phyloP scores from a whole-genome alignment of 225 moss, liverwort and hornwort genomes.

The Bryoerythrophyllum caledonicum region DNA sequence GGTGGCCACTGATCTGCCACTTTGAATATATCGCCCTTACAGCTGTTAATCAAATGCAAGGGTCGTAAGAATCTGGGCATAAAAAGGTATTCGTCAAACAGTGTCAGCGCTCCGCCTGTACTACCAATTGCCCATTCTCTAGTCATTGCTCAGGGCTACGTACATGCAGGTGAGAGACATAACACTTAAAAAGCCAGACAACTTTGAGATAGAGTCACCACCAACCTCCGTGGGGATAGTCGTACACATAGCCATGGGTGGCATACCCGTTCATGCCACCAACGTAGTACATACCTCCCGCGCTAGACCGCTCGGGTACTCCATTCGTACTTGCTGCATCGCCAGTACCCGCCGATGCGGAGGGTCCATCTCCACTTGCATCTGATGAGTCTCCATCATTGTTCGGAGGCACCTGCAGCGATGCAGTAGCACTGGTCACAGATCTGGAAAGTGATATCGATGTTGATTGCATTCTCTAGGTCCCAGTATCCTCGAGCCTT shows the following conservation, averaged over 20 bases:
- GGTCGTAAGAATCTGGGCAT: background rate
- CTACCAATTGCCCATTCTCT: background rate
- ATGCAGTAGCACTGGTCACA: slow-evolving; percentile 25
- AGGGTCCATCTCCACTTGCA: slow-evolving; percentile 85
- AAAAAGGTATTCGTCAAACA: background rate
- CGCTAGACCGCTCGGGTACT: slow-evolving; percentile 54
- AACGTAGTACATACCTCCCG: slow-evolving; percentile 73
- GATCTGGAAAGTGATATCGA: slow-evolving; percentile 27
- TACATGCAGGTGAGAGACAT: background rate
- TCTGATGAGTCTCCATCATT: slow-evolving; percentile 88
- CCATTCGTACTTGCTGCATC: slow-evolving; percentile 90
- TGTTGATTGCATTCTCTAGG: slow-evolving; percentile 9
- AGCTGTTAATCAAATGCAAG: background rate
- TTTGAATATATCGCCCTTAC: background rate
- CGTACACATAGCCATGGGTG: slow-evolving; percentile 85
- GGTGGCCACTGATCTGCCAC: background rate
- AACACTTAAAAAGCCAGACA: background rate
- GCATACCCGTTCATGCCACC: slow-evolving; percentile 82
- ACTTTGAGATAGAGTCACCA: background rate
- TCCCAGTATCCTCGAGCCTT: background rate
- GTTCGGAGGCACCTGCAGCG: slow-evolving; percentile 69
- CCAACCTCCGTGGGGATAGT: slow-evolving; percentile 83
- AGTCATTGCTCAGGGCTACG: slow-evolving; percentile 1
- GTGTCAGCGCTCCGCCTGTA: background rate
- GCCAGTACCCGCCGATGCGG: slow-evolving; percentile 78